Evolutionary conservation across 2,329 filamentous ascomycete genomes (phyloP).

Genomic region (Beauveria varroae): DNA sequence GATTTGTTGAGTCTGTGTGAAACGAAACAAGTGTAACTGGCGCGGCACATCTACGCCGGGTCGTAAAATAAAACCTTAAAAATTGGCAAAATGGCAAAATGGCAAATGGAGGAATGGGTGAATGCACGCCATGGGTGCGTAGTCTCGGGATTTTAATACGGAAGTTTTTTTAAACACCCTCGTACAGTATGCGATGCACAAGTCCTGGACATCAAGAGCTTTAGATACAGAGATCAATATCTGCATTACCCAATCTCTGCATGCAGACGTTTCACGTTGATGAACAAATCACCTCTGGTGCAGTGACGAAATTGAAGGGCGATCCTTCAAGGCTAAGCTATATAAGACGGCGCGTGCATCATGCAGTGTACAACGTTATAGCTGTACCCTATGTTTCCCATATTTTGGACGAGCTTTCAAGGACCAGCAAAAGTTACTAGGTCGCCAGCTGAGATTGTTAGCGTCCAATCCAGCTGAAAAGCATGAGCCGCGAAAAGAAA

Average conservation of each 20-base stretch:
- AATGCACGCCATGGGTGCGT: background rate
- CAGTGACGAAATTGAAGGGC: background rate
- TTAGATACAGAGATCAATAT: background rate
- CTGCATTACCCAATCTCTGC: background rate
- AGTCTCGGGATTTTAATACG: background rate
- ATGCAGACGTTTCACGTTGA: constrained; percentile 4
- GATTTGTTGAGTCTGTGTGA: background rate
- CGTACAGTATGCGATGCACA: background rate
- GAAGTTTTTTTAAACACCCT: too few species aligned
- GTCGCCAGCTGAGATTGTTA: background rate
- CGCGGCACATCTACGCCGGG: background rate
- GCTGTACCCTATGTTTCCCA: background rate
- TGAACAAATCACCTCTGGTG: background rate
- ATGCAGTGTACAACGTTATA: background rate
- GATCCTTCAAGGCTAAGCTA: background rate
- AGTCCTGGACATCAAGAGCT: background rate
- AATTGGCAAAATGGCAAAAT: background rate
- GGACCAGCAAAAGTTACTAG: too few species aligned
- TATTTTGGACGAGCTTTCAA: too few species aligned
- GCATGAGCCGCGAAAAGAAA: background rate
- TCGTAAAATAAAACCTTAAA: background rate
- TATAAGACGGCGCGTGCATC: constrained; percentile 1
- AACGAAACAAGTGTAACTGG: background rate
- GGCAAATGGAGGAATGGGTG: too few species aligned
- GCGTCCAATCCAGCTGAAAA: background rate